Evolutionary conservation across 148 eudicot species (phyloP).

Genomic region (Spergularia marina): DNA sequence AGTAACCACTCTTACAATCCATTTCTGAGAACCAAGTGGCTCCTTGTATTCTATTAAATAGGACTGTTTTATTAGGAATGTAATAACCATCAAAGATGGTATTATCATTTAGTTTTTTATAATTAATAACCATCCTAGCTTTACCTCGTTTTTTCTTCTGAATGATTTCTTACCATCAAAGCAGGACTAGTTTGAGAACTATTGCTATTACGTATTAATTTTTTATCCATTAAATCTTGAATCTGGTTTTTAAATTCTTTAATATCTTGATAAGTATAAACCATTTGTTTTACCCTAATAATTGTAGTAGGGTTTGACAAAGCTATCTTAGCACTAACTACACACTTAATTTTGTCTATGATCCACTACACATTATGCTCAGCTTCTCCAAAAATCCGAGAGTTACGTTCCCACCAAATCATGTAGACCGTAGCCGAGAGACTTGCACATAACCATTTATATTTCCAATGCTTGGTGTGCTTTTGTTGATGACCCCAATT

Average conservation of each 20-base stretch:
- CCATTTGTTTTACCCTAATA: background rate
- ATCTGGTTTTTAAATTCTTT: background rate
- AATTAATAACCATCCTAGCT: background rate
- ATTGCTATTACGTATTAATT: background rate
- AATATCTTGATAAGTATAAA: background rate
- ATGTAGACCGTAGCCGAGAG: too few relatives aligned
- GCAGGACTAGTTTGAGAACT: background rate
- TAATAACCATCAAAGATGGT: background rate
- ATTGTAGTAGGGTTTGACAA: background rate
- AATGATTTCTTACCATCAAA: background rate
- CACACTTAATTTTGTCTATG: too few relatives aligned
- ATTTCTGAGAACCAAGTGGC: background rate
- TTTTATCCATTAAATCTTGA: background rate
- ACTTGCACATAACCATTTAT: too few relatives aligned
- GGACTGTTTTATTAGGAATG: background rate
- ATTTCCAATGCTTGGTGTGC: too few relatives aligned
- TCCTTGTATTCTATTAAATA: background rate
- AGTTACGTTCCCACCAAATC: too few relatives aligned
- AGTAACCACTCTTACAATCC: conserved; percentile 6
- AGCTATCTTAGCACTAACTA: background rate
- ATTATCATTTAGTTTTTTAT: background rate
- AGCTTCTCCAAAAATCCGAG: too few relatives aligned
- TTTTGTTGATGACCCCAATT: too few relatives aligned
- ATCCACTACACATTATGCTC: too few relatives aligned
- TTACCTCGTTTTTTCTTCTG: background rate